Evolutionary conservation across 345 rosid species (phyloP).

Genomic region (Triadica sebifera): DNA sequence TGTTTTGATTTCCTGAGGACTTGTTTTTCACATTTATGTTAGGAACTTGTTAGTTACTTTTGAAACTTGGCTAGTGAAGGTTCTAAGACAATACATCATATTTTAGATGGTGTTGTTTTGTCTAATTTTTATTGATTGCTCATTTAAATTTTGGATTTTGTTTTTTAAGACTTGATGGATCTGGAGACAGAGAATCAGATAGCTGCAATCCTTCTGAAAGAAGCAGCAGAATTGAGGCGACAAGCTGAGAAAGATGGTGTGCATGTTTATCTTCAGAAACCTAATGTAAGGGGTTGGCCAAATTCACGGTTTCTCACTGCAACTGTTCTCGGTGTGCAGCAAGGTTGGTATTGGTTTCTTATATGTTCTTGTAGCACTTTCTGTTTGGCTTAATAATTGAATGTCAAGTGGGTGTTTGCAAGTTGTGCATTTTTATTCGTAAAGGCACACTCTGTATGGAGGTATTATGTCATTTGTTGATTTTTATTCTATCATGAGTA

Average conservation of each 20-base stretch:
- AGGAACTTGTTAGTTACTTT: neutral
- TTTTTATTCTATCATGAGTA: neutral
- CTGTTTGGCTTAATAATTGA: neutral
- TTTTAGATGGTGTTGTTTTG: neutral
- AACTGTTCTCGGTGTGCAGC: conserved; percentile 89
- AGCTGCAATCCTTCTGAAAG: conserved; percentile 82
- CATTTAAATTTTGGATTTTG: neutral
- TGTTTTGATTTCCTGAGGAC: neutral
- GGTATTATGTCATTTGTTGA: neutral
- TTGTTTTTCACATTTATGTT: neutral
- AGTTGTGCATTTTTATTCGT: neutral
- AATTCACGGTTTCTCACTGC: conserved; percentile 87
- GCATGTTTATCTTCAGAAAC: conserved; percentile 68
- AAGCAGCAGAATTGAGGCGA: conserved; percentile 82
- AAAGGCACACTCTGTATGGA: neutral
- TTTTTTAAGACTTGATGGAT: conserved; percentile 56
- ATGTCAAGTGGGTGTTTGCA: neutral
- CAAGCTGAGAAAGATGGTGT: conserved; percentile 81
- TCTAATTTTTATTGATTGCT: neutral
- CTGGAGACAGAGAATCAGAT: conserved; percentile 84
- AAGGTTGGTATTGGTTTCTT: conserved; percentile 42
- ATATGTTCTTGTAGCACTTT: neutral
- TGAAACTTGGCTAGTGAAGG: neutral
- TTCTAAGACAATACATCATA: neutral
- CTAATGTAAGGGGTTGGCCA: conserved; percentile 60